Percentiles rank a stretch among this genome's conserved stretches.
phyloP scores from a whole-genome alignment of 768 basidiomycete species.

The Leccinum incarnatum region DNA sequence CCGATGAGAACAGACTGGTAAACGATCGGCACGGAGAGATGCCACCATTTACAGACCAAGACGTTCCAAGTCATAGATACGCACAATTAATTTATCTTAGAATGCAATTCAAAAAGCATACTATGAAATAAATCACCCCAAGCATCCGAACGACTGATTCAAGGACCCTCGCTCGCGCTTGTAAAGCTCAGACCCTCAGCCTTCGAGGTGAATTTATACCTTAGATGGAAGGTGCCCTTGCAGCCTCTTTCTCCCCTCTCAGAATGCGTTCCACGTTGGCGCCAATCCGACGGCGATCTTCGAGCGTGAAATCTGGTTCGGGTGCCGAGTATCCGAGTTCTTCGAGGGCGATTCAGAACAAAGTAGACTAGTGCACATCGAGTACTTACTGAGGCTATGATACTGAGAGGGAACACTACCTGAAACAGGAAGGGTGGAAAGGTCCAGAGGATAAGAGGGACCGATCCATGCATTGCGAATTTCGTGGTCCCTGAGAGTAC shows the following conservation, averaged over 20 bases:
- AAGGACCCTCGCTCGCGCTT: not conserved
- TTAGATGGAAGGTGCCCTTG: constrained; percentile 48
- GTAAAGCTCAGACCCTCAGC: not conserved
- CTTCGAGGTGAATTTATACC: not conserved
- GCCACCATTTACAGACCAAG: not conserved
- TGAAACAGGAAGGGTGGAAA: constrained; percentile 51
- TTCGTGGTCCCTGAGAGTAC: constrained; percentile 59
- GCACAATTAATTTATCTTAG: not conserved
- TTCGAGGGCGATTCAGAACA: constrained; percentile 22
- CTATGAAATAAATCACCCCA: not conserved
- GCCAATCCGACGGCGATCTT: constrained; percentile 61
- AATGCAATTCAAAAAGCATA: not conserved
- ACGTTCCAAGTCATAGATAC: not conserved
- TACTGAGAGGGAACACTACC: constrained; percentile 68
- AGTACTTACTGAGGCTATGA: constrained; percentile 54
- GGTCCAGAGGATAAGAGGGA: constrained; percentile 63
- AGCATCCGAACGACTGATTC: not conserved
- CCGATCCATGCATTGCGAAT: constrained; percentile 73
- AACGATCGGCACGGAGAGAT: no score
- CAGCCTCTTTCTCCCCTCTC: constrained; percentile 63
- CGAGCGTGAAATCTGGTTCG: constrained; percentile 47
- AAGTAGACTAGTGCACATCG: not conserved
- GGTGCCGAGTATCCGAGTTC: constrained; percentile 70
- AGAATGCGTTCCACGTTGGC: constrained; percentile 59
- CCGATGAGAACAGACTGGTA: no score